Evolutionary conservation across 345 rosid genomes (phyloP).

Genomic region (Eutrema yunnanense): DNA sequence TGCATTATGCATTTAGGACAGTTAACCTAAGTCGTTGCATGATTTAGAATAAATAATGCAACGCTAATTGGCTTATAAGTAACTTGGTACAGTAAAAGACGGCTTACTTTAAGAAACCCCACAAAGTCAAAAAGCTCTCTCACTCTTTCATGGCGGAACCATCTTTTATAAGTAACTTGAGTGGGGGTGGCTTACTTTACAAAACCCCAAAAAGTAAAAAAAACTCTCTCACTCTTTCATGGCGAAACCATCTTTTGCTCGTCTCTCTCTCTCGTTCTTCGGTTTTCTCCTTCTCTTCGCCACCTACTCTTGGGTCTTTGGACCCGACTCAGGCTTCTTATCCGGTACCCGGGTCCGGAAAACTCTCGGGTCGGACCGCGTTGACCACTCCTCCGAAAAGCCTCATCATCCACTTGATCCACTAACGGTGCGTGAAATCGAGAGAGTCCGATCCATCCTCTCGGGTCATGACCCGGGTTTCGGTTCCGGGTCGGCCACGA

Average conservation of each 20-base stretch:
- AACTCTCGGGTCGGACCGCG: constrained; percentile 12
- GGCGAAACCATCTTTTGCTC: constrained; percentile 30
- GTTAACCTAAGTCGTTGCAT: too few species aligned
- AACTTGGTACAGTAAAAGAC: too few species aligned
- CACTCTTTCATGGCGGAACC: too few species aligned
- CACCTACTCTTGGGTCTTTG: constrained; percentile 21
- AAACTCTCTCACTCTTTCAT: not conserved
- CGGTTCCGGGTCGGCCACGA: not conserved
- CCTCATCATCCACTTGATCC: constrained; percentile 6
- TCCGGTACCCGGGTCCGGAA: constrained; percentile 1
- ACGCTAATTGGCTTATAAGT: too few species aligned
- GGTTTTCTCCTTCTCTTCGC: constrained; percentile 22
- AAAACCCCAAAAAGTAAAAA: not conserved
- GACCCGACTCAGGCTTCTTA: constrained; percentile 13
- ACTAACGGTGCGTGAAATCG: not conserved
- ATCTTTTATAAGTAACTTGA: not conserved
- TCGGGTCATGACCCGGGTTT: not conserved
- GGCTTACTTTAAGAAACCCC: too few species aligned
- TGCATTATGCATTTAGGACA: too few species aligned
- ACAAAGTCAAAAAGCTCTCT: too few species aligned
- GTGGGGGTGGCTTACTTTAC: not conserved
- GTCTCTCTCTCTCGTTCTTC: constrained; percentile 25
- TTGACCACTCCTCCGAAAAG: constrained; percentile 20
- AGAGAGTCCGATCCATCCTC: not conserved
- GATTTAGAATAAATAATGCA: too few species aligned